Base-by-base conservation (phyloP, 1,139 yeast genomes). In the Chernovozyma aurita region DNA sequence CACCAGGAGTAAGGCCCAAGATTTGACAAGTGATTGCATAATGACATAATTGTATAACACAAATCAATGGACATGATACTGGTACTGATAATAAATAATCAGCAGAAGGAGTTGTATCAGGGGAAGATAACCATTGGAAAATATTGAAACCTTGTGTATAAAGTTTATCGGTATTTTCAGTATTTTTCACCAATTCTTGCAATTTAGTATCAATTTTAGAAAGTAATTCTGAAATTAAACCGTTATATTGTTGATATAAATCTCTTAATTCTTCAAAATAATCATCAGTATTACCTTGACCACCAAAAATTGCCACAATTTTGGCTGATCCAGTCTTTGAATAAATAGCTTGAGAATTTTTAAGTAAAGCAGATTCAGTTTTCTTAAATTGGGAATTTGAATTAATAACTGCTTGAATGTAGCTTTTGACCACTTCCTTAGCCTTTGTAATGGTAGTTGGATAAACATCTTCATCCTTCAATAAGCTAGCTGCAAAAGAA, bases 231-330 rank as follows among this genome's bases (percentile, higher is more conserved):
- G 76, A 65, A 42, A 88, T 70, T 45, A 92, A 72, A 22, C 85
- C 86, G 48, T 80, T 73, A 69, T 94, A 92, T 43, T 80, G 72
- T 45, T 76, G 70, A 69, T 85, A 82, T 42, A 88, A 63, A 49
- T 88, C 95, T 61, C 95, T 80, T 57, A 92, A 78, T 70, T 94
- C 99, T 57, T 90, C 97, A 55, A 92, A 92, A 70, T 88, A 92
- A 59, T 92, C 97, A 57, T 94, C 97, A 35, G 95, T 82, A 67
- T 87, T 90, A 66, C 99, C 99, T 71, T 92, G 99, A 53, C 99
- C 99, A 60, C 99, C 98, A 53, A 92, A 92, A 46, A 92, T 80
- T 44, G 97, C 95, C 43, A 76, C 79, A 41, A 88, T 63, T 43
- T 73, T 66, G 37, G 94, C 88, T 30, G 65, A 53, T 8, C 30